Base-by-base conservation (phyloP, 768 basidiomycete genomes). In the Hygrophorus pudorinus region DNA sequence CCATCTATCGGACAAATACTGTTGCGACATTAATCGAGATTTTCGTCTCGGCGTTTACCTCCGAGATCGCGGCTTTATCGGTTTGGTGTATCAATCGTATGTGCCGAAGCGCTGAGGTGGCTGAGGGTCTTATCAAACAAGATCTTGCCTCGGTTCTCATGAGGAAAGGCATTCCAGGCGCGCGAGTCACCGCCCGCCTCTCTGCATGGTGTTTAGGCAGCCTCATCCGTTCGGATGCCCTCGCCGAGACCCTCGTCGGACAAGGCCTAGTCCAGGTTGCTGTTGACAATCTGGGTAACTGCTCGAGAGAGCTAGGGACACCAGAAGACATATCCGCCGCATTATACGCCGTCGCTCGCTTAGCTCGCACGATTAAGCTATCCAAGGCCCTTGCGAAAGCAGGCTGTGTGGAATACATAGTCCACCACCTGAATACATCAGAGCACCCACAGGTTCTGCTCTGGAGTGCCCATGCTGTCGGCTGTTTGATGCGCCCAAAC, bases 401-500 rank as follows among this genome's bases (percentile, higher is more conserved):
- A 8, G 56, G 56, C n/a, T 49, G 53, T 31, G 41, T 54, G 10
- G 48, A 42, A 9, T 43, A 56, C 28, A 28, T 58, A 11, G 44
- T 53, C 9, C 51, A 56, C 40, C 47, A 49, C 31, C 42, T 58
- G 2, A 21, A 36, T 18, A 50, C 48, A 9, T 51, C 54, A 9
- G 45, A 43, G 17, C 53, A 59, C 16, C 49, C 53, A 8, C 49
- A 42, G 20, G 50, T 59, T 4, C 39, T 60, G 18, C 45, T 51
- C 16, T 58, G 52, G 52, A 38, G 38, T 31, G 51, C 57, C 20
- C 46, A 57, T 18, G 54, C 56, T 3, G 45, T 57, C 2, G 59
- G 57, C 30, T 59, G 57, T 42, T 5, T 58, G 36, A 56, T 58
- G 57, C 49, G 59, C 7, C 59, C 57, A 2, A 59, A 58, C 32